Conservation (phyloP, 257 asterid species). For the Henckelia pumila region DNA sequence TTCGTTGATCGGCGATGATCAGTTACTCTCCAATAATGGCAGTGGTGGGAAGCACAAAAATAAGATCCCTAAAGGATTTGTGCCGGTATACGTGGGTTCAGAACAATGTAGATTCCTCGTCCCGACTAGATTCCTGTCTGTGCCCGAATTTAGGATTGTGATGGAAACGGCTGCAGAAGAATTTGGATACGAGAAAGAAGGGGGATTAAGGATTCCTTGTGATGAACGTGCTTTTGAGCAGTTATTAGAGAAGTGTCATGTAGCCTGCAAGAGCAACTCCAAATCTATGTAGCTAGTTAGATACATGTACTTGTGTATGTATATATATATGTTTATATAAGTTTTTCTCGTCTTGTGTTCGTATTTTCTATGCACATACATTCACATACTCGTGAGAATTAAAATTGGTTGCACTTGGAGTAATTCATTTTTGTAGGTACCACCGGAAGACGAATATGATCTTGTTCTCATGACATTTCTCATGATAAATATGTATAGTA, state of each 20-base stretch:
- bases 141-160: slow-evolving; percentile 23
- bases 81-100: slow-evolving; percentile 30
- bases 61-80: slow-evolving; percentile 22
- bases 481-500: too few species aligned
- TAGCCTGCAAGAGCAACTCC: slow-evolving; percentile 1
- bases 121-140: slow-evolving; percentile 19
- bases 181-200: slow-evolving; percentile 30
- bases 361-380: background rate
- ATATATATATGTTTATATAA: too few species aligned
- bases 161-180: slow-evolving; percentile 26
- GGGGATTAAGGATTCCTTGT: slow-evolving; percentile 31
- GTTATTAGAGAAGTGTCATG: slow-evolving; percentile 20
- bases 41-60: background rate
- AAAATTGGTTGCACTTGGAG: background rate
- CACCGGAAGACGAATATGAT: too few species aligned
- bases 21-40: background rate
- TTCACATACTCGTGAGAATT: background rate
- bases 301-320: too few species aligned
- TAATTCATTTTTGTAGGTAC: too few species aligned
- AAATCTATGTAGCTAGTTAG: too few species aligned
- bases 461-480: too few species aligned
- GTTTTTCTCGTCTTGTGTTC: background rate
- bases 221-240: slow-evolving; percentile 28
- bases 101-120: slow-evolving; percentile 23
- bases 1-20: background rate